Evolutionary conservation across 2,329 filamentous ascomycete species (phyloP), one percentile per base, ranked within the genome.

Genomic region (Phoma sp.): DNA sequence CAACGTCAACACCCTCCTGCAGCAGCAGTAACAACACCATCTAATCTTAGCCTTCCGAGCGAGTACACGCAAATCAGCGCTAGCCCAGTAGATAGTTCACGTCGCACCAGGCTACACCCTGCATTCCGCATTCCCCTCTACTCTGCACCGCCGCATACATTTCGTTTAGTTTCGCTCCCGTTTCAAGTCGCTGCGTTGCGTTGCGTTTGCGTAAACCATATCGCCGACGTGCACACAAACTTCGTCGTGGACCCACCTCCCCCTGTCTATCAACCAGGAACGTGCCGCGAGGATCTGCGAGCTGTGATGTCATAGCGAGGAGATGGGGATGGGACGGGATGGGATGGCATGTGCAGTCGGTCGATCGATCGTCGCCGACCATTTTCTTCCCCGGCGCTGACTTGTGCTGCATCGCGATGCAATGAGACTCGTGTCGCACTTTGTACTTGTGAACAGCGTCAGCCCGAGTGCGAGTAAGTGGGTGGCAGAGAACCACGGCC

Each of bases 81-180:
- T 55, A 55, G 45, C 33, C 38, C 17, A 17, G 17, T 17, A 17
- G 17, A 17, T 17, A 44, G 24, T 22, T 40, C 35, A 32, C 17
- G 51, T 55, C 35, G 45, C n/a, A 55, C 45, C 40, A 55, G 39
- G 45, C 4, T 29, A 49, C 25, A 45, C 45, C 51, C 51, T 55
- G 51, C 17, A 29, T 17, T 21, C 13, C 19, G 8, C 12, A n/a
- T 27, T 37, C 17, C 27, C 25, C 8, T 25, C 25, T 6, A 25
- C 8, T 5, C 25, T 5, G 17, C 17, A 17, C 17, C 17, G 17
- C 17, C 2, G 17, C 17, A 17, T 17, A 17, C 17, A 17, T 17
- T 17, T 17, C 17, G 17, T 17, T 17, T 17, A 17, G 1, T 17
- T 17, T 17, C 17, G 17, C 17, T 17, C 17, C 17, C 17, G 17